Conservation (phyloP, 257 asterid genomes). For the Nicotiana noctiflora region DNA sequence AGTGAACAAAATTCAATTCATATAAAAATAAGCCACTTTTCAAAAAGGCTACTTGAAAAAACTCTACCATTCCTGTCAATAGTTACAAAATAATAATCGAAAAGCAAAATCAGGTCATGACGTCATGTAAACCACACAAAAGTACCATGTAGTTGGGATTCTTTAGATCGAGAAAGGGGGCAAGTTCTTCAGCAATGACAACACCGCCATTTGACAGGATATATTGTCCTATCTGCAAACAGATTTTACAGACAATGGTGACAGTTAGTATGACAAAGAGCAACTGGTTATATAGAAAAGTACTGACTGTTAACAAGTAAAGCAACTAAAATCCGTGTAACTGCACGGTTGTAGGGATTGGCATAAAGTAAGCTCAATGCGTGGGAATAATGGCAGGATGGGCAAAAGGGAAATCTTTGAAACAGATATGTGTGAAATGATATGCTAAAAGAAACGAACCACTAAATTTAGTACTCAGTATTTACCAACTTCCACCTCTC, state of each 20-base stretch:
- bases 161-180: constrained; percentile 84
- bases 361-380: background rate
- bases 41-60: background rate
- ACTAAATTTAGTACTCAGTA: constrained; percentile 68
- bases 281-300: background rate
- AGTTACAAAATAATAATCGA: background rate
- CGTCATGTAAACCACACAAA: background rate
- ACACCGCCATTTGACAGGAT: constrained; percentile 91
- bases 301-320: background rate
- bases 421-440: background rate
- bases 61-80: background rate
- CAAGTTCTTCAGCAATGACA: constrained; percentile 91
- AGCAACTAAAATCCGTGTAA: background rate
- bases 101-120: background rate
- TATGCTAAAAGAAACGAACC: constrained; percentile 52
- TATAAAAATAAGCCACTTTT: background rate
- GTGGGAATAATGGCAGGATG: background rate
- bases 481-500: constrained; percentile 99
- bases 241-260: background rate
- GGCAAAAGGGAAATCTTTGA: background rate
- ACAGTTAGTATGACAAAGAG: background rate
- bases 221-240: constrained; percentile 74
- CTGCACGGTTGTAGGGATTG: background rate
- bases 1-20: background rate
- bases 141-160: constrained; percentile 47